Conservation (phyloP, 208 protist species). For the Trypanosoma vivax region DNA sequence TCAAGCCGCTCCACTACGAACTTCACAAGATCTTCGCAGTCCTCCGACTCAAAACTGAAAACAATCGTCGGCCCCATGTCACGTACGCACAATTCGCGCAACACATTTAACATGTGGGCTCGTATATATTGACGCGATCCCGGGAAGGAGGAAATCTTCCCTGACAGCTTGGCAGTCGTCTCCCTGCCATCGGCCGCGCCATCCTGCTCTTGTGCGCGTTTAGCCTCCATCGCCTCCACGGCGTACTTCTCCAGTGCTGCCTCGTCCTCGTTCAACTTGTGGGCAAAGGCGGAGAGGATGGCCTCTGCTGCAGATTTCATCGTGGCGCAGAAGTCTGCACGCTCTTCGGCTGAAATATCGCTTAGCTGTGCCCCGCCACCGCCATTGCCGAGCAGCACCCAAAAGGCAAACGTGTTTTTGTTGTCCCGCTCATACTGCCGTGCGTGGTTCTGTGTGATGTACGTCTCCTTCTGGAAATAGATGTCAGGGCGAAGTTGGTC, state of each 20-base stretch:
- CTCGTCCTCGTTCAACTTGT: slow-evolving; percentile 69
- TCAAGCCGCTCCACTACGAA: slow-evolving; percentile 73
- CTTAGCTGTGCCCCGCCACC: slow-evolving; percentile 32
- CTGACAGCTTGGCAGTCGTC: background rate
- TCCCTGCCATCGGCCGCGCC: slow-evolving; percentile 1
- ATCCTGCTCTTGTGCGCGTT: slow-evolving; percentile 1
- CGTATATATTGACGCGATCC: slow-evolving; percentile 80
- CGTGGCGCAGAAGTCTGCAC: slow-evolving; percentile 34
- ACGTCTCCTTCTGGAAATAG: slow-evolving; percentile 76
- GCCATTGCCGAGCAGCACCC: slow-evolving; percentile 60
- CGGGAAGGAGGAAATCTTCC: slow-evolving; percentile 37
- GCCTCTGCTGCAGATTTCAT: slow-evolving; percentile 42
- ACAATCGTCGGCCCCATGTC: slow-evolving; percentile 89
- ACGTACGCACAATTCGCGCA: slow-evolving; percentile 79
- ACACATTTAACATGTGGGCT: slow-evolving; percentile 78
- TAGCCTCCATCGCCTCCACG: slow-evolving; percentile 29
- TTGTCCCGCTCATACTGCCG: slow-evolving; percentile 81
- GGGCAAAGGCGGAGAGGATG: slow-evolving; percentile 68
- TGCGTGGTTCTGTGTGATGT: slow-evolving; percentile 80
- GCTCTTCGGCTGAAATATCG: slow-evolving; percentile 26
- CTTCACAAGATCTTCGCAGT: slow-evolving; percentile 84
- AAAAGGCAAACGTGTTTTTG: slow-evolving; percentile 77
- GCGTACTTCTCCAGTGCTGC: slow-evolving; percentile 54
- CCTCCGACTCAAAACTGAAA: slow-evolving; percentile 87
- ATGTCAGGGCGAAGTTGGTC: slow-evolving; percentile 48